Evolutionary conservation across 805 yeast genomes (phyloP).

Genomic region (Wickerhamomyces pijperi): DNA sequence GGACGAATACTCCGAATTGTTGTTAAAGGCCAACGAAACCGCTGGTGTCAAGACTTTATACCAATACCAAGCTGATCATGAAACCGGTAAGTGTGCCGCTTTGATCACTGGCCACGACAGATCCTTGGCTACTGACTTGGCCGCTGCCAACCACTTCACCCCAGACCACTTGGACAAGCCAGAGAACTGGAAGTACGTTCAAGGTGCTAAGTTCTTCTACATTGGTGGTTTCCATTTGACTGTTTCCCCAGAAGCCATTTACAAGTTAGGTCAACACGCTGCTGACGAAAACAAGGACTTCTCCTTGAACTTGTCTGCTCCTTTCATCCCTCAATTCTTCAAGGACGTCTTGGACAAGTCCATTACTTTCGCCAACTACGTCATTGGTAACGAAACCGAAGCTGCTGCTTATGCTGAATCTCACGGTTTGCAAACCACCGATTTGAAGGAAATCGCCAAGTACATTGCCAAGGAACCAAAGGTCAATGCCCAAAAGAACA

Average conservation of each 20-base stretch:
- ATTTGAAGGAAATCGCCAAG: slow-evolving; percentile 71
- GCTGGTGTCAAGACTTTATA: slow-evolving; percentile 87
- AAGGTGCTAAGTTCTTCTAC: slow-evolving; percentile 72
- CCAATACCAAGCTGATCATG: slow-evolving; percentile 62
- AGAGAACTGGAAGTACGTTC: slow-evolving; percentile 82
- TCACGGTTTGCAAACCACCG: slow-evolving; percentile 49
- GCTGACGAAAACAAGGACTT: slow-evolving; percentile 70
- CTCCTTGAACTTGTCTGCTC: slow-evolving; percentile 86
- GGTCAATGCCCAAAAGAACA: slow-evolving; percentile 52
- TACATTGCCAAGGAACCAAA: slow-evolving; percentile 71
- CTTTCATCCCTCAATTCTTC: slow-evolving; percentile 92
- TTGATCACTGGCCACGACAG: slow-evolving; percentile 80
- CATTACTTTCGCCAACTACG: slow-evolving; percentile 79
- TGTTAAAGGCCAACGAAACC: slow-evolving; percentile 68
- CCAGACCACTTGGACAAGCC: slow-evolving; percentile 78
- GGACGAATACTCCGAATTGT: slow-evolving; percentile 75
- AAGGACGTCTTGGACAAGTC: slow-evolving; percentile 76
- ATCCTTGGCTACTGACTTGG: slow-evolving; percentile 90
- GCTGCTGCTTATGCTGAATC: slow-evolving; percentile 90
- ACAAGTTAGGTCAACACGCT: slow-evolving; percentile 85
- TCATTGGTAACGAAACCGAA: slow-evolving; percentile 94
- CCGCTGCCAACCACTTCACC: slow-evolving; percentile 96
- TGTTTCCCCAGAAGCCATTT: slow-evolving; percentile 91
- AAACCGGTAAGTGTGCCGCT: slow-evolving; percentile 98
- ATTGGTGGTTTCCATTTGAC: slow-evolving; percentile 99